Evolutionary conservation across 2,329 filamentous ascomycete species (phyloP).

Genomic region (Beauveria australis): DNA sequence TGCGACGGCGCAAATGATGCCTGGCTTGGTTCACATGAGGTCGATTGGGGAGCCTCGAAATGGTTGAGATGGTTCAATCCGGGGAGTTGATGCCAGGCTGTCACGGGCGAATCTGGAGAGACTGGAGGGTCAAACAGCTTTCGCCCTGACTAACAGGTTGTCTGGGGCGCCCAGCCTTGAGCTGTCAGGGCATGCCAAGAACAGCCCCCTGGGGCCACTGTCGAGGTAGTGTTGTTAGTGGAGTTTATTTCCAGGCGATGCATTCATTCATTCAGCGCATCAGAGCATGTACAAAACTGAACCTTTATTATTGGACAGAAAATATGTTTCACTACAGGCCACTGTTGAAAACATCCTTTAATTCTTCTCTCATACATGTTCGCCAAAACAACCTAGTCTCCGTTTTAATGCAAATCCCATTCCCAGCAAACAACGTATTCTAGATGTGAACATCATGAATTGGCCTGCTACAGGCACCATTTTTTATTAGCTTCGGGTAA

Average conservation of each 20-base stretch:
- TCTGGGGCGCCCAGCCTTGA: background rate
- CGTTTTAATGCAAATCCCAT: background rate
- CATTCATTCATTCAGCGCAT: background rate
- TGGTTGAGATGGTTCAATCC: background rate
- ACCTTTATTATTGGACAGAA: background rate
- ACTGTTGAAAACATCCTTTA: background rate
- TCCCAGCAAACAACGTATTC: background rate
- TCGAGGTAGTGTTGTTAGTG: background rate
- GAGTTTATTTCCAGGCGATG: background rate
- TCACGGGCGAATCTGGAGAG: background rate
- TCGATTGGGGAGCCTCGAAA: background rate
- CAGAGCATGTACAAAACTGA: background rate
- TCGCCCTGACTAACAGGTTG: background rate
- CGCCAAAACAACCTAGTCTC: background rate
- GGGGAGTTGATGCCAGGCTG: background rate
- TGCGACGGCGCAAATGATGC: background rate
- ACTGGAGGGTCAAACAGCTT: background rate
- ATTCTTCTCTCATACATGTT: conserved; percentile 6
- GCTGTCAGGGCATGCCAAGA: background rate
- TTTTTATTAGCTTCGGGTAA: background rate
- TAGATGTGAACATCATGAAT: conserved; percentile 1
- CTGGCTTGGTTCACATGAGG: background rate
- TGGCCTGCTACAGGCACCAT: background rate
- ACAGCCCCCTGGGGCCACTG: background rate
- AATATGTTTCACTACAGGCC: background rate